phyloP scores from a whole-genome alignment of 768 basidiomycete species.

The Suillus lakei region DNA sequence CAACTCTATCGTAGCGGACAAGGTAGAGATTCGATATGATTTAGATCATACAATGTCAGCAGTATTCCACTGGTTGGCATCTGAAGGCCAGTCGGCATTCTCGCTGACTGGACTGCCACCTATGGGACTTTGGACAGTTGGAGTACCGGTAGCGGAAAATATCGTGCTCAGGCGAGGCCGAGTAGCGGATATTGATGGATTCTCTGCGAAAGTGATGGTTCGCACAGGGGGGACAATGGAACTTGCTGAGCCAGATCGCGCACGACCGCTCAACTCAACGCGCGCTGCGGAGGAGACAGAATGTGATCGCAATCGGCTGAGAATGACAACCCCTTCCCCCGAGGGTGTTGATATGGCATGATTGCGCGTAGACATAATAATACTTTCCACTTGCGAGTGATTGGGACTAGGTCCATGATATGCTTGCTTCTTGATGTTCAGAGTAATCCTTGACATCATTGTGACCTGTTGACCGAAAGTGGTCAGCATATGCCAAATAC shows the following conservation, averaged over 20 bases:
- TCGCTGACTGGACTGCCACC: not conserved
- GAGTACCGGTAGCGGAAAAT: not conserved
- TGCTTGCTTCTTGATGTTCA: conserved; percentile 54
- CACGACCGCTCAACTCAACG: not conserved
- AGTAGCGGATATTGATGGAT: not conserved
- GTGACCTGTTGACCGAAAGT: conserved; percentile 43
- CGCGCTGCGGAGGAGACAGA: not conserved
- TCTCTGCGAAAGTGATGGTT: not conserved
- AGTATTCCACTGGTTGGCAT: not conserved
- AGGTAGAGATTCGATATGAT: not conserved
- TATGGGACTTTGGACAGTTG: not conserved
- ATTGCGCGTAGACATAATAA: not conserved
- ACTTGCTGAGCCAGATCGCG: conserved; percentile 3
- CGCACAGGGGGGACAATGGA: not conserved
- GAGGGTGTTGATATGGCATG: not conserved
- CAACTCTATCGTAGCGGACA: not conserved
- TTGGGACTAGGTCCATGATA: not conserved
- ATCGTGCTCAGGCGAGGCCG: conserved; percentile 8
- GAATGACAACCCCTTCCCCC: not conserved
- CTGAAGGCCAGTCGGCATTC: not conserved
- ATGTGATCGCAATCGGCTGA: not conserved
- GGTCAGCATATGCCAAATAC: not conserved
- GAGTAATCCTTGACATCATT: conserved; percentile 74
- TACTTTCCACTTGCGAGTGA: not conserved
- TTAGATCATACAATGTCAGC: not conserved